phyloP scores from a whole-genome alignment of 2,329 filamentous ascomycete species.

The Elsinoe australis region DNA sequence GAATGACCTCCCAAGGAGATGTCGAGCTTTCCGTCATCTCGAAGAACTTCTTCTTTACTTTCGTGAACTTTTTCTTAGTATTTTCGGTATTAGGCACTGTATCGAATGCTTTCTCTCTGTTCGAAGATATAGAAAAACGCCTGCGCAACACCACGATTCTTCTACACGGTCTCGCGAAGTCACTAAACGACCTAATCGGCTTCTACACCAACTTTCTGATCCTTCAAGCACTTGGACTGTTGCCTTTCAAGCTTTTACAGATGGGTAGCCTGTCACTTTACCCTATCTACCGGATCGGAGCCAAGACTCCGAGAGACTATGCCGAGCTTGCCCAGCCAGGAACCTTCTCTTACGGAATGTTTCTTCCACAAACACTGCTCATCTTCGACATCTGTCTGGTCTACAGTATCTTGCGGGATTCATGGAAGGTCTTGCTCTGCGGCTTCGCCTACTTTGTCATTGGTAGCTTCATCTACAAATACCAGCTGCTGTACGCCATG shows the following conservation, averaged over 20 bases:
- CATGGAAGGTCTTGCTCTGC: constrained; percentile 72
- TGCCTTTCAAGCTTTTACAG: constrained; percentile 85
- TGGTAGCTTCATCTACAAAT: constrained; percentile 88
- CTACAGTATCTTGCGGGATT: constrained; percentile 76
- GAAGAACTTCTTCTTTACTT: constrained; percentile 99
- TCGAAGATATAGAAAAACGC: constrained; percentile 58
- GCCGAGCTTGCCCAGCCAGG: constrained; percentile 74
- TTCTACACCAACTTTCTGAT: constrained; percentile 96
- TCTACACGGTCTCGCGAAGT: constrained; percentile 64
- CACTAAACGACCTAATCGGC: constrained; percentile 63
- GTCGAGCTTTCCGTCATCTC: constrained; percentile 91
- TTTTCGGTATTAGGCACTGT: constrained; percentile 83
- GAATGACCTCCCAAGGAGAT: constrained; percentile 90
- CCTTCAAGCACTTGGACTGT: constrained; percentile 84
- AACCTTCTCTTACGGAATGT: constrained; percentile 92
- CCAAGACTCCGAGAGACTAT: constrained; percentile 84
- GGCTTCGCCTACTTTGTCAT: constrained; percentile 77
- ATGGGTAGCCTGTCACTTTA: constrained; percentile 80
- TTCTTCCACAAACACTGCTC: constrained; percentile 82
- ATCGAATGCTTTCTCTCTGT: constrained; percentile 61
- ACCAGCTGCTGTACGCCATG: constrained; percentile 97
- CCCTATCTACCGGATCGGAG: constrained; percentile 67
- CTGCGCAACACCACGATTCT: constrained; percentile 73
- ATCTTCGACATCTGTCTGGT: constrained; percentile 94
- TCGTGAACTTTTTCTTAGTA: constrained; percentile 97